phyloP scores from a whole-genome alignment of 2,329 filamentous ascomycete genomes.

The Aspergillus candidus region DNA sequence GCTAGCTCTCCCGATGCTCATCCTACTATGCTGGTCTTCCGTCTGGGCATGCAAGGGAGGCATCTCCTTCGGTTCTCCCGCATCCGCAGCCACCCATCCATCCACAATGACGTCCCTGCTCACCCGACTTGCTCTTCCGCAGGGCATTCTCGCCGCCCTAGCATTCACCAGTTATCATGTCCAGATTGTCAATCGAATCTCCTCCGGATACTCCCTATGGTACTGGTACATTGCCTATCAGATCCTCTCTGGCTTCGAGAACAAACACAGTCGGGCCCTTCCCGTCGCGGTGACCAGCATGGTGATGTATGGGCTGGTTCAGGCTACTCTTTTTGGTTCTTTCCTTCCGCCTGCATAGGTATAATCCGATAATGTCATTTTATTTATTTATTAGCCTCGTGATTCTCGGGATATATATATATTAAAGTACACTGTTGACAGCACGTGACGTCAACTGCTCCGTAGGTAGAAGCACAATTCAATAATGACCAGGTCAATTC shows the following conservation, averaged over 20 bases:
- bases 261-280: conserved; percentile 16
- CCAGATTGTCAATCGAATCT: conserved; percentile 85
- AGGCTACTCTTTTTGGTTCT: conserved; percentile 76
- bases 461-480: no score
- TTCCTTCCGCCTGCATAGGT: conserved; percentile 80
- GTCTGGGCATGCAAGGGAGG: conserved; percentile 35
- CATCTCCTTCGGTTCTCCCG: conserved; percentile 18
- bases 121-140: conserved; percentile 60
- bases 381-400: no score
- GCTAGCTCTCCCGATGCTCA: conserved; percentile 71
- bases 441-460: no score
- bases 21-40: conserved; percentile 60
- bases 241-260: conserved; percentile 17
- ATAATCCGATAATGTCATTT: background rate
- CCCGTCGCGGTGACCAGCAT: conserved; percentile 56
- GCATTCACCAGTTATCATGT: conserved; percentile 81
- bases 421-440: background rate
- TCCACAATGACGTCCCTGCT: conserved; percentile 27
- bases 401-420: background rate
- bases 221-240: conserved; percentile 68
- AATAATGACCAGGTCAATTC: no score
- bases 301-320: conserved; percentile 75
- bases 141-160: conserved; percentile 64
- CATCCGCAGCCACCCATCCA: conserved; percentile 9
- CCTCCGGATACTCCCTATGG: conserved; percentile 84